Percentiles rank a stretch among this genome's conserved stretches.
Evolutionary conservation across 192 early-diverging fungal genomes (phyloP).

Genomic region (Gonapodya sp.): DNA sequence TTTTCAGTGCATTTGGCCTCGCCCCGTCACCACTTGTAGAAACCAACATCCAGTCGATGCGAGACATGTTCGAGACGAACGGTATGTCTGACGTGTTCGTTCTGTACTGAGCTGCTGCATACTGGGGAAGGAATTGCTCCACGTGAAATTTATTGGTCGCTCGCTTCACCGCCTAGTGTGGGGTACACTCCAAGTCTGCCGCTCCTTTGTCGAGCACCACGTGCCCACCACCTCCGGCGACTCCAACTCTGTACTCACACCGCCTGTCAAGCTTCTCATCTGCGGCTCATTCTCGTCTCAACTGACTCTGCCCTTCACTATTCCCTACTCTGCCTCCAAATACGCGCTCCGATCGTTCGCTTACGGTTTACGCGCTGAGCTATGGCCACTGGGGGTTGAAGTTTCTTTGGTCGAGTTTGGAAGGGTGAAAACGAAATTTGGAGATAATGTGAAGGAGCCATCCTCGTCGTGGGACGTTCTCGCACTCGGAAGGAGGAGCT

Average conservation of each 20-base stretch:
- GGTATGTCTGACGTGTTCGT: background rate
- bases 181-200: background rate
- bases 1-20: background rate
- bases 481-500: background rate
- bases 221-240: background rate
- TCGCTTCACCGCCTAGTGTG: background rate
- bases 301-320: background rate
- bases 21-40: background rate
- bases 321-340: background rate
- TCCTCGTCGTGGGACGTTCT: background rate
- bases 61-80: background rate
- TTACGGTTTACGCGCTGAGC: constrained; percentile 2
- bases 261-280: background rate
- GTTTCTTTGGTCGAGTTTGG: constrained; percentile 4
- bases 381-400: background rate
- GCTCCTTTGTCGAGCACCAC: background rate
- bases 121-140: too few relatives aligned
- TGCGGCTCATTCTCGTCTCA: background rate
- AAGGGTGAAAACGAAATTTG: background rate
- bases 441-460: background rate
- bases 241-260: too few relatives aligned
- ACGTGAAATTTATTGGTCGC: too few relatives aligned
- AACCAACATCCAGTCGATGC: background rate
- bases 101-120: too few relatives aligned
- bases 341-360: background rate